These are phyloP conservation scores for Tetracladium maxilliforme DNA, from an alignment of 2,329 filamentous ascomycete species.

Conservation along the genomic window DNA sequence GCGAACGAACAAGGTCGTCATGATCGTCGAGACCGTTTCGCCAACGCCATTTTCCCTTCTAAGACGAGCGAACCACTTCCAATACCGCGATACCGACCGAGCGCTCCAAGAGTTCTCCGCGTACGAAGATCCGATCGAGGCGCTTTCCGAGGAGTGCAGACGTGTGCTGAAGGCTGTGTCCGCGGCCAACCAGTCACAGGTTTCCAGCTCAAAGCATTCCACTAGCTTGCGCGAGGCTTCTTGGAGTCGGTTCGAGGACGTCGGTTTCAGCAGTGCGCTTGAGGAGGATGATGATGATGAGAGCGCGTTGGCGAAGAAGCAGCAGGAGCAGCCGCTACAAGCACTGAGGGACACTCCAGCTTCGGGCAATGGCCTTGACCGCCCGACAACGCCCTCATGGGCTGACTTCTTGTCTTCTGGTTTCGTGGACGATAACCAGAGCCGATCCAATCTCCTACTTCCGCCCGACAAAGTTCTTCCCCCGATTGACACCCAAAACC, in stretches of 20 bases:
- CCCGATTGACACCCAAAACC: slow-evolving; percentile 58
- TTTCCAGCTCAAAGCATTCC: slow-evolving; percentile 54
- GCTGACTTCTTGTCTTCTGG: slow-evolving; percentile 93
- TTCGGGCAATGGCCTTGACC: slow-evolving; percentile 52
- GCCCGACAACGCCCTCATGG: slow-evolving; percentile 95
- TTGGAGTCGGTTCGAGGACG: slow-evolving; percentile 93
- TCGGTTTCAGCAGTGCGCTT: slow-evolving; percentile 69
- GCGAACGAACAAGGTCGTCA: slow-evolving; percentile 76
- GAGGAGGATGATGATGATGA: slow-evolving; percentile 54
- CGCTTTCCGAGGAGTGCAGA: slow-evolving; percentile 84
- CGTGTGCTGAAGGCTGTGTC: slow-evolving; percentile 84
- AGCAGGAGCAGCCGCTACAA: slow-evolving; percentile 11
- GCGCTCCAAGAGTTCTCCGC: slow-evolving; percentile 77
- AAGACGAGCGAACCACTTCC: slow-evolving; percentile 83
- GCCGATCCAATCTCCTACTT: slow-evolving; percentile 56
- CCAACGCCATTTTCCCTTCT: slow-evolving; percentile 86
- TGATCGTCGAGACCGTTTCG: slow-evolving; percentile 93
- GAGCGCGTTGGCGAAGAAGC: slow-evolving; percentile 13
- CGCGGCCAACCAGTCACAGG: slow-evolving; percentile 71
- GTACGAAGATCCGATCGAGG: slow-evolving; percentile 77
- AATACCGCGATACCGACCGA: slow-evolving; percentile 79
- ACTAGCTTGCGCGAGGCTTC: slow-evolving; percentile 71
- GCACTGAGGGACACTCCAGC: slow-evolving; percentile 49
- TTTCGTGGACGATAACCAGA: slow-evolving; percentile 62
- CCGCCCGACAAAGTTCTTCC: slow-evolving; percentile 86